Base-by-base conservation (phyloP, 768 basidiomycete genomes). In the Trametes meyenii region DNA sequence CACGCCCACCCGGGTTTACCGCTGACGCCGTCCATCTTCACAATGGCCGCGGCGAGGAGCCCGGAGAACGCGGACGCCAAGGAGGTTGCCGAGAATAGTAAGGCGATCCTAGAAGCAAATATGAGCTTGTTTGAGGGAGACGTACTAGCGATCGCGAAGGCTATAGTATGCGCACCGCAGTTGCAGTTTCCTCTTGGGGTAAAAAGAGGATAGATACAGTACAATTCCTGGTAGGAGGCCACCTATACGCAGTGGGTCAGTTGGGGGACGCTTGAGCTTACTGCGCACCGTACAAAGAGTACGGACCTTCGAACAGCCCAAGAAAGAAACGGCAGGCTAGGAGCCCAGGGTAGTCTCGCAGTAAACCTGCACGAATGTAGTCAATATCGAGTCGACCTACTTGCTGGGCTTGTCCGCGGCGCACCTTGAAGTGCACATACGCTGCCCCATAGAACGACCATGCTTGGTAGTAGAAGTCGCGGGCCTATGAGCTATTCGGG, bases 401-500 rank as follows among this genome's bases (percentile, higher is more conserved):
- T n/a, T 10, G 6, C 40, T 16, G 2, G 11, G 36, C 11, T 39
- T 16, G 11, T 21, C 17, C 57, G 29, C 3, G 29, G 29, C 29
- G 29, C 29, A 80, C 85, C 87, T 79, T 90, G 87, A 46, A 84
- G 74, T 13, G 84, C 77, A 7, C 81, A 79, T 12, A 85, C 80
- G 13, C 88, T 44, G 23, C 88, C 89, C 88, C 89, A 90, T 1
- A 83, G 65, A 0, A 82, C 79, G 46, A 89, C 71, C 81, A 89
- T 84, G 1, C 81, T 72, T 0, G 89, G 89, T 68, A 88, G 78
- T 46, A 83, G 71, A 58, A 84, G 77, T 19, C 86, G 80, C 1
- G 88, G 84, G 4, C 86, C 82, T 49, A 79, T 66, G 75, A 79
- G 60, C 74, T 81, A 13, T 29, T 14, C n/a, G 5, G 23, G 13